Conservation (phyloP, 129 eudicot species). For the Cynara cardunculus region DNA sequence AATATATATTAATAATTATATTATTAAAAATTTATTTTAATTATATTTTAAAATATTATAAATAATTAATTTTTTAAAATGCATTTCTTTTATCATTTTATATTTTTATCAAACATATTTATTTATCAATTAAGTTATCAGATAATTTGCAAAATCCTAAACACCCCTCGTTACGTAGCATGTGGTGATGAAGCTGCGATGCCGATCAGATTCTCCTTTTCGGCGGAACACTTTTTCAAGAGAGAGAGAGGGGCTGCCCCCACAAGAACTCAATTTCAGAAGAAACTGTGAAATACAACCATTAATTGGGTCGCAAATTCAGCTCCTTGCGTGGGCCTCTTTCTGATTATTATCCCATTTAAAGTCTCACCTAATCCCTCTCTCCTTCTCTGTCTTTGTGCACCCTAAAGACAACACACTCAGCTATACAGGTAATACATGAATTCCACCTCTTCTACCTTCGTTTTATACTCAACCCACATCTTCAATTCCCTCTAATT, state of each 20-base stretch:
- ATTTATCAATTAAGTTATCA: too few relatives aligned
- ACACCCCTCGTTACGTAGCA: neutral
- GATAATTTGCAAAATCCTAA: neutral
- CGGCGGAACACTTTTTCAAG: slow-evolving; percentile 16
- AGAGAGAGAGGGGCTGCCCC: neutral
- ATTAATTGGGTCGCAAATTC: slow-evolving; percentile 31
- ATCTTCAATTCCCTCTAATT: neutral
- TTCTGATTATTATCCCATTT: slow-evolving; percentile 2
- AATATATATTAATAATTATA: too few relatives aligned
- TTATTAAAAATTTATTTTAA: too few relatives aligned
- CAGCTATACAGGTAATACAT: slow-evolving; percentile 1
- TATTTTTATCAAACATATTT: too few relatives aligned
- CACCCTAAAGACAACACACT: slow-evolving; percentile 9
- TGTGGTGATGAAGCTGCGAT: slow-evolving; percentile 1
- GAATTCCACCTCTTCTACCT: slow-evolving; percentile 1
- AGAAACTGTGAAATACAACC: slow-evolving; percentile 13
- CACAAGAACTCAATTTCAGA: slow-evolving; percentile 12
- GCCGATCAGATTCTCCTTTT: slow-evolving; percentile 18
- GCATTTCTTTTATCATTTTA: too few relatives aligned
- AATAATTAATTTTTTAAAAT: too few relatives aligned
- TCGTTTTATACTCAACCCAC: slow-evolving; percentile 6
- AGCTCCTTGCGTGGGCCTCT: slow-evolving; percentile 17
- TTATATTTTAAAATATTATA: too few relatives aligned
- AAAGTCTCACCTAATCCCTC: slow-evolving; percentile 32
- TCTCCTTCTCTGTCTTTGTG: neutral